phyloP scores from a whole-genome alignment of 495 filamentous ascomycete genomes.

The Viridothelium virens region DNA sequence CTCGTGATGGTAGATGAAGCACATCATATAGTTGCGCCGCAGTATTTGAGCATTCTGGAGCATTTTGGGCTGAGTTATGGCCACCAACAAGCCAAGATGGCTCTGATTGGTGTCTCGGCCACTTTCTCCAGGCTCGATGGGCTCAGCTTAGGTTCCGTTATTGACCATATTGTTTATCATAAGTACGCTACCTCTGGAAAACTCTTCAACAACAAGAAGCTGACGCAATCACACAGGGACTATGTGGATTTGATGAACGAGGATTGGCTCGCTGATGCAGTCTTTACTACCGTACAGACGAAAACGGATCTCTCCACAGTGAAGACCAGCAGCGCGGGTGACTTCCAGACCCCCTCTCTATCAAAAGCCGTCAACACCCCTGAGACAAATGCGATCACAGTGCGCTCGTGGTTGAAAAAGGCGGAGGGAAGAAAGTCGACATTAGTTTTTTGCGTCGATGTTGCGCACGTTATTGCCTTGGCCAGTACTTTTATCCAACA shows the following conservation, averaged over 20 bases:
- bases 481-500: constrained; percentile 65
- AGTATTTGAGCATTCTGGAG: constrained; percentile 62
- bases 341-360: constrained; percentile 68
- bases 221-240: constrained; percentile 43
- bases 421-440: constrained; percentile 71
- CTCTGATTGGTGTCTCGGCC: constrained; percentile 85
- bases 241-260: constrained; percentile 95
- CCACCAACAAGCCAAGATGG: constrained; percentile 42
- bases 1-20: constrained; percentile 92
- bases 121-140: constrained; percentile 89
- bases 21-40: constrained; percentile 87
- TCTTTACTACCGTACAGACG: constrained; percentile 87
- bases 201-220: neutral
- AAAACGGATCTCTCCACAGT: constrained; percentile 68
- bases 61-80: constrained; percentile 64
- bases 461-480: constrained; percentile 66
- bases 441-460: constrained; percentile 85
- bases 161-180: constrained; percentile 96
- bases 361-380: constrained; percentile 73
- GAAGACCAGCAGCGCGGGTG: constrained; percentile 55
- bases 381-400: constrained; percentile 68
- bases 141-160: constrained; percentile 72
- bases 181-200: constrained; percentile 40
- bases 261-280: constrained; percentile 71
- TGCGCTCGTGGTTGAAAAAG: constrained; percentile 75